A percentile compares a stretch with the other conserved stretches of the same genome.
These are phyloP conservation scores for Mucor irregularis DNA, from an alignment of 371 early-diverging fungal genomes.

Conservation along the genomic window DNA sequence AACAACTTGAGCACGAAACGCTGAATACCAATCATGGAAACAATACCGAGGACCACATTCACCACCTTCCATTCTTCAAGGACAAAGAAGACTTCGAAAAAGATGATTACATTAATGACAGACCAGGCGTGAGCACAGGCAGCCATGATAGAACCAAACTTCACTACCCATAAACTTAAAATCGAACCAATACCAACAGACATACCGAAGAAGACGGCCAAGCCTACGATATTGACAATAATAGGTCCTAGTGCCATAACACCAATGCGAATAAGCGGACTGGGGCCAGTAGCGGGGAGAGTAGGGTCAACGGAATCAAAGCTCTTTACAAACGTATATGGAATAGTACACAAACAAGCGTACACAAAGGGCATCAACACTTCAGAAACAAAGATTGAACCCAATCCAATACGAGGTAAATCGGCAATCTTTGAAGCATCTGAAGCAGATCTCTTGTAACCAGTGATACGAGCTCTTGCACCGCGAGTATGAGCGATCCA, in stretches of 20 bases:
- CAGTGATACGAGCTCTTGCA: constrained; percentile 75
- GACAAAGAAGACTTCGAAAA: constrained; percentile 69
- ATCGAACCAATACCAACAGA: constrained; percentile 72
- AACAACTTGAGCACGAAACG: constrained; percentile 70
- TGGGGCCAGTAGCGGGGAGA: constrained; percentile 42
- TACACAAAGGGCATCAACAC: constrained; percentile 71
- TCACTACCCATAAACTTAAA: constrained; percentile 60
- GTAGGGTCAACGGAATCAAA: constrained; percentile 36
- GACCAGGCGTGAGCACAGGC: constrained; percentile 71
- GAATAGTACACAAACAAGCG: constrained; percentile 61
- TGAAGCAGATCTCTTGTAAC: constrained; percentile 64
- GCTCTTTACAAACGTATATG: constrained; percentile 68
- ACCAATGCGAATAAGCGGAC: constrained; percentile 61
- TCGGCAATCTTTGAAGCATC: constrained; percentile 52
- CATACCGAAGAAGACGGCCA: constrained; percentile 70
- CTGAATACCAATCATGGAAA: constrained; percentile 67
- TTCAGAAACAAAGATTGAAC: constrained; percentile 75
- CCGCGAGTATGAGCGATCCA: constrained; percentile 80
- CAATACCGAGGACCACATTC: constrained; percentile 67
- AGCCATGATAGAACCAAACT: constrained; percentile 75
- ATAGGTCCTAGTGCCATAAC: constrained; percentile 75
- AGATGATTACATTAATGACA: constrained; percentile 59
- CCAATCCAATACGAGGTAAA: constrained; percentile 66
- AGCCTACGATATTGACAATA: constrained; percentile 67
- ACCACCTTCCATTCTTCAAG: constrained; percentile 66